Conservation (phyloP, 495 filamentous ascomycete species). For the Hypomontagnella submonticulosa region DNA sequence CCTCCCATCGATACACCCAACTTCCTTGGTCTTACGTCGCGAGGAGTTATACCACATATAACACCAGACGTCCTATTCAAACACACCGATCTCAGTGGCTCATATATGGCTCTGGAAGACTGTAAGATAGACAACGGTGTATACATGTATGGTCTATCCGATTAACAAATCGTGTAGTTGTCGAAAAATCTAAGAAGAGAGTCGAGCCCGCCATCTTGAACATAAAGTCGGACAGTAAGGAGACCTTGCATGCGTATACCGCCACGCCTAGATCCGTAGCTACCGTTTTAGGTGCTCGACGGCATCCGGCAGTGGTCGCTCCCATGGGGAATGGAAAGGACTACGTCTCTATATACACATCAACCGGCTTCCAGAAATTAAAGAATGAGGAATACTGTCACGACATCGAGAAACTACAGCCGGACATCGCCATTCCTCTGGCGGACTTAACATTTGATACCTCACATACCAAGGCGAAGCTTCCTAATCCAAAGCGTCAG, state of each 20-base stretch:
- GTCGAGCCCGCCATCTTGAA: slow-evolving; percentile 56
- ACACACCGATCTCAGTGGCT: slow-evolving; percentile 70
- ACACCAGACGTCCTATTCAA: slow-evolving; percentile 82
- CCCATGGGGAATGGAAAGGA: slow-evolving; percentile 78
- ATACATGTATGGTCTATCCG: slow-evolving; percentile 53
- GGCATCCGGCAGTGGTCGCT: slow-evolving; percentile 77
- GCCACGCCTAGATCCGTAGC: slow-evolving; percentile 61
- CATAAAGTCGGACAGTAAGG: slow-evolving; percentile 51
- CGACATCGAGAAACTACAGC: slow-evolving; percentile 68
- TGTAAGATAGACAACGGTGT: slow-evolving; percentile 67
- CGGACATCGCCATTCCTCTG: slow-evolving; percentile 84
- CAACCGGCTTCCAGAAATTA: slow-evolving; percentile 80
- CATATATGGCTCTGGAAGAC: slow-evolving; percentile 90
- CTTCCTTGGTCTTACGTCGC: slow-evolving; percentile 80
- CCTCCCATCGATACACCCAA: slow-evolving; percentile 79
- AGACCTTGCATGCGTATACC: slow-evolving; percentile 79
- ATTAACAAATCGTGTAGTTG: slow-evolving; percentile 44
- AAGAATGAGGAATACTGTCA: slow-evolving; percentile 73
- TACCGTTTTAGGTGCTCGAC: slow-evolving; percentile 82
- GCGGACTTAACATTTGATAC: slow-evolving; percentile 71
- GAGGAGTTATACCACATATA: slow-evolving; percentile 86
- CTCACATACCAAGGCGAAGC: slow-evolving; percentile 38
- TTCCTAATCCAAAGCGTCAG: slow-evolving; percentile 73
- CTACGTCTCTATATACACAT: slow-evolving; percentile 81
- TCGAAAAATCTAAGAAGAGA: slow-evolving; percentile 40